A percentile compares a stretch with the other conserved stretches of the same genome.
Conservation (phyloP, 2,329 filamentous ascomycete species). For the Daldinia sp. region DNA sequence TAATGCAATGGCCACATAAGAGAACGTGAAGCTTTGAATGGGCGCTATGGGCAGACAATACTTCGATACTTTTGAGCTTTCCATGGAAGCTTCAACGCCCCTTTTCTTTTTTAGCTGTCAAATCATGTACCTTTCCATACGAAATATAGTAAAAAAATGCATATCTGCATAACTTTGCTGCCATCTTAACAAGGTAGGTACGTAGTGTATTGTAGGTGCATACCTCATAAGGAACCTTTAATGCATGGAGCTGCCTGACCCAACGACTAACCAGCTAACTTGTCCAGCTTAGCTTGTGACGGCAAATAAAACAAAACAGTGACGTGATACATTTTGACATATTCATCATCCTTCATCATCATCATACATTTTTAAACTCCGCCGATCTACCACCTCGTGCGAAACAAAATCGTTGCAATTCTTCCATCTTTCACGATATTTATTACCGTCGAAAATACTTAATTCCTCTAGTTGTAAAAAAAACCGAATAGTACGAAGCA, state of each 20-base stretch:
- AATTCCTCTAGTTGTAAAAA: neutral
- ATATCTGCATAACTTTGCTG: neutral
- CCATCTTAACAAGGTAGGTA: neutral
- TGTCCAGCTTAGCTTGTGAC: slow-evolving; percentile 20
- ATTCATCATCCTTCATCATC: slow-evolving; percentile 33
- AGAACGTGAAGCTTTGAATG: slow-evolving; percentile 7
- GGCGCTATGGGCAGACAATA: slow-evolving; percentile 1
- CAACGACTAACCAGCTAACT: neutral
- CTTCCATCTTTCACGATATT: slow-evolving; percentile 7
- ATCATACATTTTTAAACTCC: slow-evolving; percentile 31
- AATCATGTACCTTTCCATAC: neutral
- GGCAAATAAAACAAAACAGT: slow-evolving; percentile 42
- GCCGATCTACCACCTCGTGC: neutral
- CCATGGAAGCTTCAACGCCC: neutral
- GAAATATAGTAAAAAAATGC: neutral
- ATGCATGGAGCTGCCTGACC: slow-evolving; percentile 11
- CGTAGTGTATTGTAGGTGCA: neutral
- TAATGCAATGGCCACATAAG: slow-evolving; percentile 27
- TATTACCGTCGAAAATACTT: neutral
- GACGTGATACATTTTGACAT: slow-evolving; percentile 45
- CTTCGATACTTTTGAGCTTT: slow-evolving; percentile 4
- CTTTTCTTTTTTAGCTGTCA: neutral
- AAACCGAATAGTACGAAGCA: neutral
- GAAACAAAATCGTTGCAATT: slow-evolving; percentile 19
- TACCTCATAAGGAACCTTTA: neutral